Evolutionary conservation across 2,329 filamentous ascomycete genomes (phyloP), one percentile per base, ranked within the genome.

Genomic region (Colletotrichum aenigma): DNA sequence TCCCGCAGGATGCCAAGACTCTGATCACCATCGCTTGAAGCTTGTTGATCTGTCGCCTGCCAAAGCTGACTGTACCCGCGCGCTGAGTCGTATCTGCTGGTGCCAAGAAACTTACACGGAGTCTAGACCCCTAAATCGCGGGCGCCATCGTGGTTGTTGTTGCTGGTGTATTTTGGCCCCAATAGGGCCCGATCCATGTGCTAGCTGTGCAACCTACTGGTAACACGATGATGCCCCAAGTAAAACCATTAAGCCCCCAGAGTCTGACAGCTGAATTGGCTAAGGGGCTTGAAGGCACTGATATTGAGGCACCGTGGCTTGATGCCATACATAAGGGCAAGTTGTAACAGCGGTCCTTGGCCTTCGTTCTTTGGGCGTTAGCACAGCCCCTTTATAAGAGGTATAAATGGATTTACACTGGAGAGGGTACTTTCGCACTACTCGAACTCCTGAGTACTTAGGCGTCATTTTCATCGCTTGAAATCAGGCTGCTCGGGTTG

Each of bases 141-240:
- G 43, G 43, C 18, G 38, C 38, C 3, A 7, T 1, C 2, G 9
- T 12, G 0, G 2, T 21, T 21, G 18, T 21, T 48, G 38, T 7
- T 2, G 38, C 16, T 43, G 16, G 4, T 2, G 16, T 9, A 1
- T 6, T 43, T 43, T n/a, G 38, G 38, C 38, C 38, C 16, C 8
- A 43, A 1, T 0, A 10, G 16, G 8, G 0, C 4, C 8, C 16
- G 36, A 18, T 10, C 38, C 38, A 10, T 3, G 8, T 0, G 16
- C 38, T 43, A 43, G 36, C 1, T 6, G 8, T 43, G 36, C 16
- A 43, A 18, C 2, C 4, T n/a, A 0, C 10, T 0, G 36, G 8
- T 43, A n/a, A n/a, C 16, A 43, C 0, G 36, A 43, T 43, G 8
- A 10, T 18, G 36, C 36, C 16, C 16, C 16, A 2, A 43, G 8